Conservation (phyloP, 2,329 filamentous ascomycete genomes). For the Alternaria panax region DNA sequence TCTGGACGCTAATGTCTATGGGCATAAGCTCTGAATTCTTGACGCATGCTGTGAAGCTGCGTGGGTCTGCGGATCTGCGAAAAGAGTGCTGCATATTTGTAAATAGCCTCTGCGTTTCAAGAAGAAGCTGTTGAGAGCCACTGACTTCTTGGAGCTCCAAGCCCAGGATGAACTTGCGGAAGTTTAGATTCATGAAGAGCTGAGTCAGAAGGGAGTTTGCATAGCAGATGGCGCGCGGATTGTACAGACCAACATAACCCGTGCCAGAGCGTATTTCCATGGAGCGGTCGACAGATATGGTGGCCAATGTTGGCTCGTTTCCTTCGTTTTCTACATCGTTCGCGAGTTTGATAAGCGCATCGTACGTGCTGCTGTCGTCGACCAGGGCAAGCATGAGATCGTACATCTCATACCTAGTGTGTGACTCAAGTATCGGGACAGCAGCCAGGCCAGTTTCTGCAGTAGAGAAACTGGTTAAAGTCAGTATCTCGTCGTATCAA, state of each 20-base stretch:
- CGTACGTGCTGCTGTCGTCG: slow-evolving; percentile 42
- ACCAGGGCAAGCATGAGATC: slow-evolving; percentile 44
- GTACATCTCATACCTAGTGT: slow-evolving; percentile 48
- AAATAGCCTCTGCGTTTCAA: slow-evolving; percentile 82
- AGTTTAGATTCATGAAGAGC: slow-evolving; percentile 92
- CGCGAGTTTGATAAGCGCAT: slow-evolving; percentile 38
- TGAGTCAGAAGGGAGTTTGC: slow-evolving; percentile 94
- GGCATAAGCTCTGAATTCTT: slow-evolving; percentile 80
- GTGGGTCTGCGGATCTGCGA: slow-evolving; percentile 75
- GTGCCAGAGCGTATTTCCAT: slow-evolving; percentile 76
- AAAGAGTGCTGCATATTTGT: slow-evolving; percentile 84
- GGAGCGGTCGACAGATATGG: slow-evolving; percentile 63
- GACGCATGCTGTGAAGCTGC: slow-evolving; percentile 75
- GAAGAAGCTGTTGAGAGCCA: slow-evolving; percentile 71
- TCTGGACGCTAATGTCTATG: slow-evolving; percentile 89
- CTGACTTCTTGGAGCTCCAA: slow-evolving; percentile 61
- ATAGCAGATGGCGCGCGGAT: slow-evolving; percentile 96
- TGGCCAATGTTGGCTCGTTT: slow-evolving; percentile 67
- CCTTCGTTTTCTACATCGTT: slow-evolving; percentile 28
- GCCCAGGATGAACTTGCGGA: slow-evolving; percentile 81
- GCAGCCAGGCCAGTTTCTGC: slow-evolving; percentile 20
- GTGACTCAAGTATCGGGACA: slow-evolving; percentile 47
- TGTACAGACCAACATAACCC: slow-evolving; percentile 88
- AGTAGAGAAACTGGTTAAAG: slow-evolving; percentile 3
- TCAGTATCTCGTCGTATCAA: slow-evolving; percentile 6